Percentiles rank a stretch among this genome's conserved stretches.
Evolutionary conservation across 495 filamentous ascomycete species (phyloP).

Genomic region (Neurospora terricola): DNA sequence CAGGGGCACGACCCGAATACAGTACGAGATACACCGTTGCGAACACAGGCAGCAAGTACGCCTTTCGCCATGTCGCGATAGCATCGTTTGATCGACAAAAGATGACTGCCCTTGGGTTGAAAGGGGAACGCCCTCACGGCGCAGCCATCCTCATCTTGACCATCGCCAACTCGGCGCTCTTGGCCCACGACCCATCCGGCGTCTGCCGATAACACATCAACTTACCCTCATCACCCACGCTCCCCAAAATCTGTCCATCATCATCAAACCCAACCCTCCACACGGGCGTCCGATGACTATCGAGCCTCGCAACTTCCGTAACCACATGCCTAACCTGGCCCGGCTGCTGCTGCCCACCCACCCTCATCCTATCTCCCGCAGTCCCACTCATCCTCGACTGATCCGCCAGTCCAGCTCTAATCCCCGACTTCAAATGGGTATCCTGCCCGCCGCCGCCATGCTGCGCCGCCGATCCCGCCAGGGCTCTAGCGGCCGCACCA

Average conservation of each 20-base stretch:
- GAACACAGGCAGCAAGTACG: no score
- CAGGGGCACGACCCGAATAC: no score
- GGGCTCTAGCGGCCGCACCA: background rate
- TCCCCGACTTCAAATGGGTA: slow-evolving; percentile 32
- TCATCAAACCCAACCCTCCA: slow-evolving; percentile 54
- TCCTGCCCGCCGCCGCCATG: background rate
- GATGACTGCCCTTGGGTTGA: no score
- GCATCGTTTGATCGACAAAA: no score
- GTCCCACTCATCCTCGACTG: slow-evolving; percentile 28
- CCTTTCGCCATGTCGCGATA: no score
- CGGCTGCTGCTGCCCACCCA: slow-evolving; percentile 11
- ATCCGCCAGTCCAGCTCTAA: slow-evolving; percentile 47
- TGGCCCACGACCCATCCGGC: slow-evolving; percentile 44
- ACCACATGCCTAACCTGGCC: slow-evolving; percentile 38
- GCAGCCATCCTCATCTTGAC: slow-evolving; percentile 37
- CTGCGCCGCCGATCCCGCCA: background rate
- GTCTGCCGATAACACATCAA: slow-evolving; percentile 46
- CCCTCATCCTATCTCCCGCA: background rate
- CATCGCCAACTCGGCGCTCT: slow-evolving; percentile 44
- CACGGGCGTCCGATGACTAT: slow-evolving; percentile 45
- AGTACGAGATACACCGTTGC: no score
- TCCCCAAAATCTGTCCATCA: slow-evolving; percentile 50
- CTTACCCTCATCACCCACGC: slow-evolving; percentile 51
- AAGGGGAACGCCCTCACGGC: no score
- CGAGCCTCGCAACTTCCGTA: slow-evolving; percentile 42